These are phyloP conservation scores for Lithocarpus polystachyus DNA, from an alignment of 306 rosid genomes.

Conservation along the genomic window DNA sequence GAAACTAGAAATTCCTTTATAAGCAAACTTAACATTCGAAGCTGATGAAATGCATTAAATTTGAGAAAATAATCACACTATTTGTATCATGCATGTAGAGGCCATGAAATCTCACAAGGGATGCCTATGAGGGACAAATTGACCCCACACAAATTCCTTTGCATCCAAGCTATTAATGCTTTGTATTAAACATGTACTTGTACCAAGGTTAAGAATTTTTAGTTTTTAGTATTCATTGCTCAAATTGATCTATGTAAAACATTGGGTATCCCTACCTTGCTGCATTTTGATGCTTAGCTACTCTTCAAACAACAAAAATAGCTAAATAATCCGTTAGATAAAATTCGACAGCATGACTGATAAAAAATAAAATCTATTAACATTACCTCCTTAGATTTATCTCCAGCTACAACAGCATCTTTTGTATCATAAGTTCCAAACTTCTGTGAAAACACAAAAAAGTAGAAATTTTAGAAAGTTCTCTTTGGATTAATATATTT, in stretches of 20 bases:
- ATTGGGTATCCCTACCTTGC: not conserved
- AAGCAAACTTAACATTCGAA: not conserved
- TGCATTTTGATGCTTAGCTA: not conserved
- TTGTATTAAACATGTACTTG: not conserved
- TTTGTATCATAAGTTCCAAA: slow-evolving; percentile 81
- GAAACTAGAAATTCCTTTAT: not conserved
- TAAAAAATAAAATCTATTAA: slow-evolving; percentile 3
- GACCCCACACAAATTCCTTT: not conserved
- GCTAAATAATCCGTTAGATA: not conserved
- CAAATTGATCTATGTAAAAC: not conserved
- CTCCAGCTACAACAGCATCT: slow-evolving; percentile 78
- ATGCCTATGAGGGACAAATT: not conserved
- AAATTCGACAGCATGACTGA: slow-evolving; percentile 11
- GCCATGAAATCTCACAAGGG: not conserved
- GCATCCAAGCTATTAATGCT: not conserved
- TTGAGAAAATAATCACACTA: not conserved
- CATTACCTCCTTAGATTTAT: slow-evolving; percentile 81
- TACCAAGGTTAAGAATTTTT: not conserved
- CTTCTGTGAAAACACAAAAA: slow-evolving; percentile 48
- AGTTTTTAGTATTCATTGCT: not conserved
- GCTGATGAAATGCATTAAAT: slow-evolving; percentile 7
- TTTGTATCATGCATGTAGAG: not conserved
- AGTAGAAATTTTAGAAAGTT: not conserved
- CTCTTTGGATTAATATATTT: slow-evolving; percentile 8
- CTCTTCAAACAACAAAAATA: not conserved